Percentiles rank a stretch among this genome's conserved stretches.
Evolutionary conservation across 2,329 filamentous ascomycete genomes (phyloP).

Genomic region (Clonostachys byssicola): DNA sequence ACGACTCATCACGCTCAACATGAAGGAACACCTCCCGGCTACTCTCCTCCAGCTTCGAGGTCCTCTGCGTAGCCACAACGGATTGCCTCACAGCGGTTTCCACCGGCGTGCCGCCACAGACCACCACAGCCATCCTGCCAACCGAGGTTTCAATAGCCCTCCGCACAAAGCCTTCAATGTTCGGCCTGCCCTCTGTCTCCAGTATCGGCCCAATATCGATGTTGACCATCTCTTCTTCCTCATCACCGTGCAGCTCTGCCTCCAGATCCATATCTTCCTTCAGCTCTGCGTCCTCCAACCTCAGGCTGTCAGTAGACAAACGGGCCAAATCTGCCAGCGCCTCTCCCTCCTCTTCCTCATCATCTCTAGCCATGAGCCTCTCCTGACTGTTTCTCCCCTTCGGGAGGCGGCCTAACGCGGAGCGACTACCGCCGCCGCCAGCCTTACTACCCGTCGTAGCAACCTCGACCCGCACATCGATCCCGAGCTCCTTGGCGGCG

Average conservation of each 20-base stretch:
- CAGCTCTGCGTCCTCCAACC: background rate
- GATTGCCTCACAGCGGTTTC: no score
- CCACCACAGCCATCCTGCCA: no score
- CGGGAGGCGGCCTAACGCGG: background rate
- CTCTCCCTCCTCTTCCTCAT: background rate
- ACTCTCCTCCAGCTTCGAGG: no score
- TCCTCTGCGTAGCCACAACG: no score
- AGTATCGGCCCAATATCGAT: background rate
- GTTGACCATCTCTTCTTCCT: background rate
- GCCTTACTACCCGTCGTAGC: background rate
- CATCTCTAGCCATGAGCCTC: background rate
- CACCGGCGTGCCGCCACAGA: no score
- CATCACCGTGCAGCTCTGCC: background rate
- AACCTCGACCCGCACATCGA: background rate
- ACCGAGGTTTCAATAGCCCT: background rate
- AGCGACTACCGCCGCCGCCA: background rate
- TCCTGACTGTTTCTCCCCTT: background rate
- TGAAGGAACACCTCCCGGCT: no score
- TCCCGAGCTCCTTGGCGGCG: background rate
- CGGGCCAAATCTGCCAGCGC: background rate
- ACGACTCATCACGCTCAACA: no score
- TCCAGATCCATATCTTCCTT: background rate
- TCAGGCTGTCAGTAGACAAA: no score
- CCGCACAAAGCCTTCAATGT: background rate
- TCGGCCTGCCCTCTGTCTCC: background rate